These are phyloP conservation scores for Physcomitrellopsis africana DNA, from an alignment of 225 moss, liverwort and hornwort species.

Conservation along the genomic window DNA sequence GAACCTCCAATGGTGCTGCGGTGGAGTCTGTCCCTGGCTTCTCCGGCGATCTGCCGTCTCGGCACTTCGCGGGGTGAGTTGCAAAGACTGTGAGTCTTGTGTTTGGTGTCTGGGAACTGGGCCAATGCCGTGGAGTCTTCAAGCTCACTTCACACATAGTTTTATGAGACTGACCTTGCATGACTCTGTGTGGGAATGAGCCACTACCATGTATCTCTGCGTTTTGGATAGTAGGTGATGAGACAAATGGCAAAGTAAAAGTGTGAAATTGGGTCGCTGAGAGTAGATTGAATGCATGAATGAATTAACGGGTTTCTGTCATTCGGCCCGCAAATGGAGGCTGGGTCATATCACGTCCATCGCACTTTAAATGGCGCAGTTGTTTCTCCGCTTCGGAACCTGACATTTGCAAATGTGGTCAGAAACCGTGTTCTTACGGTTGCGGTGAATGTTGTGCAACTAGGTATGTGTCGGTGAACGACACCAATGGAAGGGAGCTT, in stretches of 20 bases:
- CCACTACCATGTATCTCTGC: neutral
- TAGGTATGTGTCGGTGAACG: conserved; percentile 81
- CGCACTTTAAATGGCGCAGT: too few relatives aligned
- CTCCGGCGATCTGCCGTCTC: conserved; percentile 33
- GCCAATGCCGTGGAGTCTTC: neutral
- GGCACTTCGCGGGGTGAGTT: conserved; percentile 33
- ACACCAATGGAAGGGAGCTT: conserved; percentile 64
- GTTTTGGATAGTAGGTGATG: neutral
- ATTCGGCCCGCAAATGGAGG: too few relatives aligned
- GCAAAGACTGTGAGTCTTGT: neutral
- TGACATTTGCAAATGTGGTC: too few relatives aligned
- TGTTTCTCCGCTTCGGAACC: too few relatives aligned
- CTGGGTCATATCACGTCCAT: too few relatives aligned
- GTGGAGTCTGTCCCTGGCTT: conserved; percentile 42
- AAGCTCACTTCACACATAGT: neutral
- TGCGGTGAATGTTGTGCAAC: too few relatives aligned
- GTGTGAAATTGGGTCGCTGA: neutral
- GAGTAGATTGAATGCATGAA: neutral
- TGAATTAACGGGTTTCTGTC: too few relatives aligned
- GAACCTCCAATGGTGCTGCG: conserved; percentile 19
- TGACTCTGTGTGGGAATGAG: too few relatives aligned
- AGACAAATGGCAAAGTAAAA: neutral
- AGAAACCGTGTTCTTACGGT: too few relatives aligned
- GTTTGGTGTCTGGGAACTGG: neutral
- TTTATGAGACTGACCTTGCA: neutral